These are phyloP conservation scores for Thinopyrum elongatum DNA, from an alignment of 176 grass and related monocot genomes.

Conservation along the genomic window DNA sequence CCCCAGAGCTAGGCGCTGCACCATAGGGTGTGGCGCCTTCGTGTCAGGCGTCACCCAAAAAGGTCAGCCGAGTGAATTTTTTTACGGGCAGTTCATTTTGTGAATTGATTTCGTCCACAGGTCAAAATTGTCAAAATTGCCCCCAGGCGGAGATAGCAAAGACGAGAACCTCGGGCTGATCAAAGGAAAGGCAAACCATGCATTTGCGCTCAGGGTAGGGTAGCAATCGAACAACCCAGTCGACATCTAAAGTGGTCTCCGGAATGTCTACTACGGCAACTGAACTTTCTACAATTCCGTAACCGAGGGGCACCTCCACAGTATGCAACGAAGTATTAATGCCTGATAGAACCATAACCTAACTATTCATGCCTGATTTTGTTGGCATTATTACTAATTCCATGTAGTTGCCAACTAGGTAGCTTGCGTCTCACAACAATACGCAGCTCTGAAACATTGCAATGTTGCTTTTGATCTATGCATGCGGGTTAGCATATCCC, in stretches of 20 bases:
- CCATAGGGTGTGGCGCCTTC: no score
- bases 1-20: no score
- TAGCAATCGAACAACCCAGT: not conserved
- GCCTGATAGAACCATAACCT: not conserved
- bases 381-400: not conserved
- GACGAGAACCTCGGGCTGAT: not conserved
- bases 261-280: not conserved
- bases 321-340: not conserved
- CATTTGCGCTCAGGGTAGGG: not conserved
- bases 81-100: no score
- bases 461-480: not conserved
- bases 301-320: not conserved
- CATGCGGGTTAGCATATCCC: not conserved
- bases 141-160: no score
- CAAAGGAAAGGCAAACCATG: not conserved
- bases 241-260: not conserved
- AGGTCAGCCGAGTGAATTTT: no score
- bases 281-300: conserved; percentile 5
- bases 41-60: no score
- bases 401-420: not conserved
- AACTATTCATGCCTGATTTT: not conserved
- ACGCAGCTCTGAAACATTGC: not conserved
- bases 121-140: no score
- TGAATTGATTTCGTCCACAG: no score
- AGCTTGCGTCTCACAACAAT: not conserved